These are phyloP conservation scores for Aspergillus flavus DNA, from an alignment of 2,329 filamentous ascomycete species.

Conservation along the genomic window DNA sequence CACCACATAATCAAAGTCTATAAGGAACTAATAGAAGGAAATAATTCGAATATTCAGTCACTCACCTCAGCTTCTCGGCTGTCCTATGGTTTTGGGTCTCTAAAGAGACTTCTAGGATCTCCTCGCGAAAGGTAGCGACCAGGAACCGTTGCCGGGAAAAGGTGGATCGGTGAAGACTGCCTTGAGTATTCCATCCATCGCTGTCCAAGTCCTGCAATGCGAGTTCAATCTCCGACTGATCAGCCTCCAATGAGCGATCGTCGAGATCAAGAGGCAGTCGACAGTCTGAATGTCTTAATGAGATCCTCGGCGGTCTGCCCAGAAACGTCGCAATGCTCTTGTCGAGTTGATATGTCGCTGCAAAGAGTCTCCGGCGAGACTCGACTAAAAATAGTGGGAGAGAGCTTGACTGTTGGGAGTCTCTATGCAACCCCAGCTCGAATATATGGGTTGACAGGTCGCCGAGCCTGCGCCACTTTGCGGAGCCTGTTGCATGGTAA, in stretches of 20 bases:
- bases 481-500: constrained; percentile 21
- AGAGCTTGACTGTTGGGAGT: constrained; percentile 16
- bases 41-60: background rate
- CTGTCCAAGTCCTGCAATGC: constrained; percentile 17
- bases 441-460: constrained; percentile 32
- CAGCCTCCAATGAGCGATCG: constrained; percentile 20
- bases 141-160: constrained; percentile 30
- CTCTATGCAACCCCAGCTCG: constrained; percentile 30
- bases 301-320: constrained; percentile 29
- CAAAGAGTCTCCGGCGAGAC: constrained; percentile 28
- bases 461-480: constrained; percentile 29
- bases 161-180: constrained; percentile 22
- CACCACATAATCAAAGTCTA: background rate
- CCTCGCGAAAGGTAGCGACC: constrained; percentile 29
- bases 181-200: constrained; percentile 24
- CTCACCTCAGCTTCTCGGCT: constrained; percentile 23
- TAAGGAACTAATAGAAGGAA: background rate
- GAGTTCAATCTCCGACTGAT: constrained; percentile 10
- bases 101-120: constrained; percentile 30
- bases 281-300: constrained; percentile 27
- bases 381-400: constrained; percentile 27
- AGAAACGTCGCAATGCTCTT: constrained; percentile 34
- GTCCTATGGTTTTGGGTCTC: constrained; percentile 18
- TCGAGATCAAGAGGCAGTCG: constrained; percentile 27
- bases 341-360: constrained; percentile 31